Conservation (phyloP, 2,329 filamentous ascomycete species). For the Aspergillus phoenicis region DNA sequence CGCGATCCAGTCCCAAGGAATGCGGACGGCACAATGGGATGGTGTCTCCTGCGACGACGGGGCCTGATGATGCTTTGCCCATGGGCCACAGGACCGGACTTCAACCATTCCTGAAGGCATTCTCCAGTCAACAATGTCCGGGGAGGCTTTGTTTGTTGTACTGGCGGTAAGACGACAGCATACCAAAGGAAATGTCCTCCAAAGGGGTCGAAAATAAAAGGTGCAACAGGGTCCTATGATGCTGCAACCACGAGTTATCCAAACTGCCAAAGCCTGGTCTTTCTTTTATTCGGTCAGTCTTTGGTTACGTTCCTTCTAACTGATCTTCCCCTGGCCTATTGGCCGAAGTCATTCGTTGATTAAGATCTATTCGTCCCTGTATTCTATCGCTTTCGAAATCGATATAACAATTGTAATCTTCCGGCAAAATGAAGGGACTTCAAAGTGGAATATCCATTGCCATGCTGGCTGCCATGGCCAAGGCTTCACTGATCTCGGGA, state of each 20-base stretch:
- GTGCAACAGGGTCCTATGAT: conserved; percentile 5
- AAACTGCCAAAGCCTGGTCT: background rate
- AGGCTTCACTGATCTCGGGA: conserved; percentile 23
- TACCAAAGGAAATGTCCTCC: conserved; percentile 3
- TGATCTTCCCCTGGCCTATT: conserved; percentile 9
- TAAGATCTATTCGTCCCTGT: background rate
- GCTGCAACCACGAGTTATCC: background rate
- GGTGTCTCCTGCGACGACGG: background rate
- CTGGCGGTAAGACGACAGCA: conserved; percentile 8
- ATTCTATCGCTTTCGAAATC: conserved; percentile 4
- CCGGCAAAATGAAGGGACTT: conserved; percentile 39
- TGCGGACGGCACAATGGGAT: background rate
- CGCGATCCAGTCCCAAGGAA: background rate
- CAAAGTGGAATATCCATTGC: conserved; percentile 40
- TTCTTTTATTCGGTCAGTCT: conserved; percentile 1
- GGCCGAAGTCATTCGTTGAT: conserved; percentile 20
- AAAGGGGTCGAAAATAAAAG: conserved; percentile 20
- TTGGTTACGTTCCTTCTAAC: conserved; percentile 13
- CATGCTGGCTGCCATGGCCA: conserved; percentile 5
- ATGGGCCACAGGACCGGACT: background rate
- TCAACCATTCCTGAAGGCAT: conserved; percentile 23
- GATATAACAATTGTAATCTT: background rate
- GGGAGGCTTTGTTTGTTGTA: conserved; percentile 17
- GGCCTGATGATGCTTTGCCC: background rate
- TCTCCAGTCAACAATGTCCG: conserved; percentile 12